Base-by-base conservation (phyloP, 2,329 filamentous ascomycete genomes). In the Paraphaeosphaeria sporulosa region DNA sequence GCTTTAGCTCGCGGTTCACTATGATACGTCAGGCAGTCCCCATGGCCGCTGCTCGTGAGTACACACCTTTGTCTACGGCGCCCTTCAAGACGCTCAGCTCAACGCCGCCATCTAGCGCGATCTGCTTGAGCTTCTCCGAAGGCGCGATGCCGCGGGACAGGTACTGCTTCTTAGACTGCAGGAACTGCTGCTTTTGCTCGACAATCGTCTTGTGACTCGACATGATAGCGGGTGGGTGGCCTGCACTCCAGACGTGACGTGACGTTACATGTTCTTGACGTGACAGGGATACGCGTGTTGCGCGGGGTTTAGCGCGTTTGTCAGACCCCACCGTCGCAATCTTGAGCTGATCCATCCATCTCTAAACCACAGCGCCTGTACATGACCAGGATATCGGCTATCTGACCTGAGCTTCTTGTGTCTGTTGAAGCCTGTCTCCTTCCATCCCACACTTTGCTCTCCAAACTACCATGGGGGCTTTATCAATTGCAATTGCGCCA, bases 1-100 rank as follows among this genome's bases (percentile, higher is more conserved):
- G 87, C 64, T 85, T 84, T 15, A 92, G 78, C 17, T 83, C 78
- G 61, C 87, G 84, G 71, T 91, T 90, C 13, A 91, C 84, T 85
- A 19, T 8, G 13, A 12, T n/a, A 64, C 55, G 46, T 58, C 40
- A 48, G 19, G 4, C 10, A 36, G 17, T 23, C 17, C 23, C n/a
- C 19, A 17, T 30, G 34, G 17, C 23, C 21, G 3, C 9, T 30
- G 38, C 36, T 44, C 43, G 6, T n/a, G 27, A 7, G 15, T 1
- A 42, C 27, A 50, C 21, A 85, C 84, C 79, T 78, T 85, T 85
- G 58, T 82, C 76, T 53, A 86, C 61, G 30, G 81, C 82, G 71
- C 85, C 83, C 49, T 81, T 79, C 58, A 86, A 76, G 17, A 80
- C 78, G 63, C 82, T 82, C 54, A 83, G 79, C 55, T 78, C 52